These are phyloP conservation scores for Coemansia sp. DNA, from an alignment of 192 early-diverging fungal species.

Conservation along the genomic window DNA sequence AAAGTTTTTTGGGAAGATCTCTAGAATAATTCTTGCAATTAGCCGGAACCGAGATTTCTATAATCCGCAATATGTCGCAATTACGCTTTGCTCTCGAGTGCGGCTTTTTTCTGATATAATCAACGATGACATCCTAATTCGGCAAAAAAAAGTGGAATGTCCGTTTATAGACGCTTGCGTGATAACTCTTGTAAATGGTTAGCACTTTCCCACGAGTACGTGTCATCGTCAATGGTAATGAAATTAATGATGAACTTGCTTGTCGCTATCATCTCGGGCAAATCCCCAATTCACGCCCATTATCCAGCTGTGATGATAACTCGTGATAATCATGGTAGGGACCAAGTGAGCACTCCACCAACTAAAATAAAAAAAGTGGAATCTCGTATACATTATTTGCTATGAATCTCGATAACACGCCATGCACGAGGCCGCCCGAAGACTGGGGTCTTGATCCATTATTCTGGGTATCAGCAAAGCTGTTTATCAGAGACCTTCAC, in stretches of 20 bases:
- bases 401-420: slow-evolving; percentile 32
- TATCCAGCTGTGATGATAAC: neutral
- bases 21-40: neutral
- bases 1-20: neutral
- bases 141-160: neutral
- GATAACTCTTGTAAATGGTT: neutral
- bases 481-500: slow-evolving; percentile 49
- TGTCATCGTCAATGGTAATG: neutral
- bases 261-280: neutral
- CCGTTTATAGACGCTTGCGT: neutral
- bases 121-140: neutral
- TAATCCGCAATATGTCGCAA: neutral
- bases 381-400: neutral
- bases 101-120: neutral
- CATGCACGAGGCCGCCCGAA: slow-evolving; percentile 12
- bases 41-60: neutral
- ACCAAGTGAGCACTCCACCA: neutral
- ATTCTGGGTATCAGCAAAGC: slow-evolving; percentile 49
- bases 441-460: slow-evolving; percentile 53
- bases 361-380: neutral
- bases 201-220: neutral
- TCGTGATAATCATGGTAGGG: neutral
- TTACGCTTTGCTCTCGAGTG: neutral
- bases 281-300: neutral
- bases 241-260: neutral